Percentiles rank a stretch among this genome's conserved stretches.
Conservation (phyloP, 148 eudicot species). For the Dysphania ambrosioides region DNA sequence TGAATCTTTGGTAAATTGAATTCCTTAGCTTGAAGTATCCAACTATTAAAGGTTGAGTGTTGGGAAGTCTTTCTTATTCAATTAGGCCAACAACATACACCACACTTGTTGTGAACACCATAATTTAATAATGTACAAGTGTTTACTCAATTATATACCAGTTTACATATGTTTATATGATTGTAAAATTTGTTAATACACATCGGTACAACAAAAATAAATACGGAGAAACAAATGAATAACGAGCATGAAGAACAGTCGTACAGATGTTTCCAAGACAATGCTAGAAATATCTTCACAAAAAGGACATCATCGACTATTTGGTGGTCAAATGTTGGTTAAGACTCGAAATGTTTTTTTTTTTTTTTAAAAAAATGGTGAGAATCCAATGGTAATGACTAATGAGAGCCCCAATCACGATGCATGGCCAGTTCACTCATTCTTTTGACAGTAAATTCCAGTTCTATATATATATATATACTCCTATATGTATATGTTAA, state of each 20-base stretch:
- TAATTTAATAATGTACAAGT: too few relatives aligned
- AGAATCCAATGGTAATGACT: constrained; percentile 32
- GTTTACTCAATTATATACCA: background rate
- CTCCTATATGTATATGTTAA: too few relatives aligned
- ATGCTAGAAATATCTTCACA: constrained; percentile 16
- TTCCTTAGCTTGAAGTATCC: too few relatives aligned
- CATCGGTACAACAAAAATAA: too few relatives aligned
- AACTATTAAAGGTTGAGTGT: background rate
- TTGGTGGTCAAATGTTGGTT: constrained; percentile 35
- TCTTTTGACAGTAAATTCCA: background rate
- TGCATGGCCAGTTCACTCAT: background rate
- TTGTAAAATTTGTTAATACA: too few relatives aligned
- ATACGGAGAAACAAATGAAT: too few relatives aligned
- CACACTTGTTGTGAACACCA: background rate
- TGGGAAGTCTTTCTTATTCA: background rate
- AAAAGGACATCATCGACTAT: constrained; percentile 21
- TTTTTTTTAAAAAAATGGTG: background rate
- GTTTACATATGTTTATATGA: too few relatives aligned
- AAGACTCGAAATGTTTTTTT: constrained; percentile 5
- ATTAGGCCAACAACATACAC: background rate
- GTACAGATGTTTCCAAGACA: constrained; percentile 29
- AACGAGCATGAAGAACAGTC: constrained; percentile 29
- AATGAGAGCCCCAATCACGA: constrained; percentile 15
- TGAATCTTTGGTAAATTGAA: too few relatives aligned
- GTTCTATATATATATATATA: background rate